A percentile compares a stretch with the other conserved stretches of the same genome.
Evolutionary conservation across 169 alveolate genomes (phyloP).

Genomic region (Fabrea salina): DNA sequence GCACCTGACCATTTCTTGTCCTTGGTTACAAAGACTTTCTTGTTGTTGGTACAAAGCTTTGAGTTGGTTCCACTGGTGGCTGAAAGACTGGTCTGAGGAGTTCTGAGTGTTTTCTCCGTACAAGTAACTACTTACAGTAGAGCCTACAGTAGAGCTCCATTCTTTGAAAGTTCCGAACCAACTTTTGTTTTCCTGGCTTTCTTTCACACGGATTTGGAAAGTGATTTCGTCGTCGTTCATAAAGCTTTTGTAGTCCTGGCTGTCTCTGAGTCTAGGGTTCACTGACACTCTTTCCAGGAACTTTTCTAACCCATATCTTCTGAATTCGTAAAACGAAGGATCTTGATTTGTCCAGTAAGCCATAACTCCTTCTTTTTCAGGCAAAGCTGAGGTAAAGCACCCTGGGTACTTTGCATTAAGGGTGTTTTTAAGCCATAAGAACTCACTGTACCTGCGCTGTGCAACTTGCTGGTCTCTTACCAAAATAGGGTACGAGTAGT

Average conservation of each 20-base stretch:
- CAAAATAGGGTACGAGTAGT: not conserved
- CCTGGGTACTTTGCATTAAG: not conserved
- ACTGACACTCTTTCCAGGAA: not conserved
- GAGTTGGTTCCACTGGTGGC: slow-evolving; percentile 4
- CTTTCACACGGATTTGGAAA: slow-evolving; percentile 10
- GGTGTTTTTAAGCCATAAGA: slow-evolving; percentile 4
- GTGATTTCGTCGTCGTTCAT: slow-evolving; percentile 10
- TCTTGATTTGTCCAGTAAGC: slow-evolving; percentile 29
- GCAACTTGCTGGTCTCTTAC: not conserved
- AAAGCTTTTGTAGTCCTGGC: not conserved
- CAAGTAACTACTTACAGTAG: not conserved
- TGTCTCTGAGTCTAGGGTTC: not conserved
- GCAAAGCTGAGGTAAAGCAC: slow-evolving; percentile 15
- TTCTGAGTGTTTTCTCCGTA: not conserved
- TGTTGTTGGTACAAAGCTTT: not conserved
- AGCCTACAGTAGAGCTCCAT: not conserved
- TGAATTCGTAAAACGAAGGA: not conserved
- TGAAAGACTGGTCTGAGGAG: not conserved
- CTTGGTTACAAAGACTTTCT: slow-evolving; percentile 16
- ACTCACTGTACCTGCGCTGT: slow-evolving; percentile 19
- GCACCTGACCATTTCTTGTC: not conserved
- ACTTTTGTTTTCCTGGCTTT: not conserved
- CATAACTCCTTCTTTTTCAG: slow-evolving; percentile 21
- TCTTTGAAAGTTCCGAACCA: slow-evolving; percentile 6
- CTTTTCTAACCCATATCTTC: slow-evolving; percentile 5